Evolutionary conservation across 139 green algal species (phyloP).

Genomic region (Protoeuglena noctilucae): DNA sequence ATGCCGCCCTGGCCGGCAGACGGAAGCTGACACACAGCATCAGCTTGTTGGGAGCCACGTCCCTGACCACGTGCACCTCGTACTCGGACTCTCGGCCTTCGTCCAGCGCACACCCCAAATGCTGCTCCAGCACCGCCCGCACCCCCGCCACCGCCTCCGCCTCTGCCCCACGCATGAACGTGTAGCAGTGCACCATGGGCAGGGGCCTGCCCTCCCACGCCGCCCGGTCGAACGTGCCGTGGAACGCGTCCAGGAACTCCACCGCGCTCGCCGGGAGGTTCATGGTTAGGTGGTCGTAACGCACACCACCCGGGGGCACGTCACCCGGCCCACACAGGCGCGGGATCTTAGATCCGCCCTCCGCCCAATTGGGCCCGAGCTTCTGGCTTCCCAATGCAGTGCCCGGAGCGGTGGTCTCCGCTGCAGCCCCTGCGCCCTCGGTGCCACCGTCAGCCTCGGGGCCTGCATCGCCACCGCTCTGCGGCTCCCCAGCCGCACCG

Average conservation of each 20-base stretch:
- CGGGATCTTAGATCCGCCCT: neutral
- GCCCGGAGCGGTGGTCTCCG: too few relatives aligned
- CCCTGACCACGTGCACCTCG: conserved; percentile 47
- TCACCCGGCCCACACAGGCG: neutral
- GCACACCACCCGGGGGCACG: conserved; percentile 2
- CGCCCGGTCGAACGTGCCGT: conserved; percentile 34
- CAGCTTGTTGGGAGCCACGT: conserved; percentile 83
- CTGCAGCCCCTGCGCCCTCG: too few relatives aligned
- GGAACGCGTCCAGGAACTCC: conserved; percentile 76
- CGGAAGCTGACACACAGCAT: conserved; percentile 81
- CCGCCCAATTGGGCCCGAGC: too few relatives aligned
- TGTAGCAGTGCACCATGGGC: conserved; percentile 82
- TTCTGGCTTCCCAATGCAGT: too few relatives aligned
- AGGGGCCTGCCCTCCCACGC: conserved; percentile 40
- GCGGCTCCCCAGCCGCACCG: too few relatives aligned
- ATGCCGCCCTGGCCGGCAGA: too few relatives aligned
- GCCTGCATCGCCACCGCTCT: too few relatives aligned
- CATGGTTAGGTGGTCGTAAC: conserved; percentile 67
- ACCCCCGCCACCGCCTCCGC: conserved; percentile 22
- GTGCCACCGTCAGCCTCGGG: too few relatives aligned
- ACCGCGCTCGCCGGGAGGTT: conserved; percentile 81
- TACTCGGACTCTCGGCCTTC: too few relatives aligned
- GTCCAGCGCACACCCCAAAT: conserved; percentile 42
- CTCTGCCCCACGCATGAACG: conserved; percentile 56
- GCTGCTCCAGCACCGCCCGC: conserved; percentile 18